Base-by-base conservation (phyloP, 2,329 filamentous ascomycete genomes). In the Sclerotiophoma versabilis region DNA sequence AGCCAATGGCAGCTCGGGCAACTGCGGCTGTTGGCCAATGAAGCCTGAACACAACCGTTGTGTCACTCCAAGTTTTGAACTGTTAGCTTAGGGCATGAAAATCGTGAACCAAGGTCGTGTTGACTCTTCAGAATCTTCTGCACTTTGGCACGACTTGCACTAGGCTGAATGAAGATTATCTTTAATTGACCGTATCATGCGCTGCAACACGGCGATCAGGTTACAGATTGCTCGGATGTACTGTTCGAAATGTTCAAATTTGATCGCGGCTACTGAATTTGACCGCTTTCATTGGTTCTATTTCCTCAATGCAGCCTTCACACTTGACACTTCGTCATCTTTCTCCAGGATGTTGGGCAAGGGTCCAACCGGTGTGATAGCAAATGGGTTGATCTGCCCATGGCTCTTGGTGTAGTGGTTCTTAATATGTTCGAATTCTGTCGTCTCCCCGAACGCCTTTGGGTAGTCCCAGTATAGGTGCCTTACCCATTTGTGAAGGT, bases 391-490 rank as follows among this genome's bases (percentile, higher is more conserved):
- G 64, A 88, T 88, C 75, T 87, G 85, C 62, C 73, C 77, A 73
- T 88, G 86, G 60, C 83, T 86, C 78, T 85, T 86, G 2, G 85
- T 88, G 70, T 88, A 88, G 66, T 88, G 86, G 37, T 83, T 89
- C 84, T 96, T 97, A 80, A 98, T 98, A 78, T 99, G 95, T 75
- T 96, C 85, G 74, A 96, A 96, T 75, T 97, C 85, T 19, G 93
- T 96, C 57, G 92, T 95, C 45, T 90, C 85, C 59, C 80, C 80
- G 78, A 96, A 97, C 2, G 91, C 92, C 5, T 91, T 92, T 0
- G 86, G 81, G 20, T 86, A 74, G 63, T 88, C 88, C 65, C 63
- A 56, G 50, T 96, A 97, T 65, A 96, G 78, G 69, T 88, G 83
- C 49, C 90, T 83, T 77, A 96, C 76, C 92, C 93, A 97, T 55